Percentiles rank a stretch among this genome's conserved stretches.
These are phyloP conservation scores for Imleria badia DNA, from an alignment of 768 basidiomycete genomes.

Conservation along the genomic window DNA sequence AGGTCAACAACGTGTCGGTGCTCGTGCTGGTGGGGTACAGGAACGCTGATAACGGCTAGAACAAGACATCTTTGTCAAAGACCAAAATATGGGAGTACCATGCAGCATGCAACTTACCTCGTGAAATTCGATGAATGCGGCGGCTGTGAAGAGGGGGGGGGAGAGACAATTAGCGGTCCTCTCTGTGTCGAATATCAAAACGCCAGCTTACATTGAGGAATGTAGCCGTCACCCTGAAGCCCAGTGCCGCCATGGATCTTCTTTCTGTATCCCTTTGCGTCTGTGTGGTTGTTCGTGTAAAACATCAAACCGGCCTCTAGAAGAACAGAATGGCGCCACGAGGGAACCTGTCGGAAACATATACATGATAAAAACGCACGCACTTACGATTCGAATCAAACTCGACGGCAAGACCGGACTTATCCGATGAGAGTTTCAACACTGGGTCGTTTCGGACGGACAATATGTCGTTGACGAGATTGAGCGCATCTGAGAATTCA, in stretches of 20 bases:
- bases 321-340: neutral
- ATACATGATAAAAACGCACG: neutral
- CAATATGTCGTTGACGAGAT: conserved; percentile 42
- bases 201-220: conserved; percentile 48
- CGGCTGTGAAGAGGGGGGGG: conserved; percentile 37
- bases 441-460: conserved; percentile 40
- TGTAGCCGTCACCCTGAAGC: conserved; percentile 55
- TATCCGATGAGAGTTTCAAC: conserved; percentile 53
- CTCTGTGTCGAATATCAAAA: neutral
- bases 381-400: conserved; percentile 71
- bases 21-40: conserved; percentile 53
- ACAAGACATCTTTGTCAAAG: neutral
- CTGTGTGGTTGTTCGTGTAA: conserved; percentile 60
- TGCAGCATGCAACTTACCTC: conserved; percentile 37
- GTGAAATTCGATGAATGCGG: conserved; percentile 70
- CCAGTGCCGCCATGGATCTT: conserved; percentile 78
- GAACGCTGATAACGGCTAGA: conserved; percentile 60
- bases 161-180: neutral
- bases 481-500: conserved; percentile 41
- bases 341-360: neutral
- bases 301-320: conserved; percentile 75
- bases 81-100: neutral
- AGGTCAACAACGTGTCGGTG: conserved; percentile 66
- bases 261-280: conserved; percentile 54
- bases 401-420: conserved; percentile 56